Evolutionary conservation across 257 asterid species (phyloP).

Genomic region (Thymus mandschuricus): DNA sequence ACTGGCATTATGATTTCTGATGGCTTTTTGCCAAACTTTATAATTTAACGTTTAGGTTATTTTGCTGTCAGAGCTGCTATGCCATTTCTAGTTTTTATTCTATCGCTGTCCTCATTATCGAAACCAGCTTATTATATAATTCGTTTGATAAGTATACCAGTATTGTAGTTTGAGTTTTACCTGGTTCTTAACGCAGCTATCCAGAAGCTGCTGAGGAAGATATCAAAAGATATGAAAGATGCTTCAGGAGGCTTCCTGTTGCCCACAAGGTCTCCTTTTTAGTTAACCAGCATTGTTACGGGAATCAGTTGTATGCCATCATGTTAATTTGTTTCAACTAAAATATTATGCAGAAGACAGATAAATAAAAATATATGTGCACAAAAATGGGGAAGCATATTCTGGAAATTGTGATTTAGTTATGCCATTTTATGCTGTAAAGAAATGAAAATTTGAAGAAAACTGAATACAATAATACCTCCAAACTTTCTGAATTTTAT

Average conservation of each 20-base stretch:
- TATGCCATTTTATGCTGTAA: not conserved
- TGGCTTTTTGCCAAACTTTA: conserved; percentile 10
- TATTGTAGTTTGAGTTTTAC: conserved; percentile 20
- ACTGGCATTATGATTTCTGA: conserved; percentile 10
- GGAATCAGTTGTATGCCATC: conserved; percentile 10
- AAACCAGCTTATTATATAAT: not conserved
- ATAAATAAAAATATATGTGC: not conserved
- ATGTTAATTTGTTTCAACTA: conserved; percentile 19
- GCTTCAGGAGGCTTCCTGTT: conserved; percentile 63
- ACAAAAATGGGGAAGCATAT: not conserved
- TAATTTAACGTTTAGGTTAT: not conserved
- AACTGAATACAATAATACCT: conserved; percentile 8
- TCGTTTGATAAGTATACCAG: not conserved
- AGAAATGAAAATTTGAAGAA: conserved; percentile 21
- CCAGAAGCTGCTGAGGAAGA: conserved; percentile 97
- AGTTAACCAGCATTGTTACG: conserved; percentile 21
- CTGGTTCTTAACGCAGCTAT: conserved; percentile 56
- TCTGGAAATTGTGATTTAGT: conserved; percentile 8
- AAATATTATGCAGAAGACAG: conserved; percentile 3
- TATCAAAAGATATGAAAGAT: conserved; percentile 79
- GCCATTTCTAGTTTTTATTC: not conserved
- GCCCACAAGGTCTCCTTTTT: conserved; percentile 72
- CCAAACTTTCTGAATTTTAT: conserved; percentile 13
- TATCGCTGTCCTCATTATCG: not conserved
- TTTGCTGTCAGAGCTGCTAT: not conserved